Conservation (phyloP, 2,329 filamentous ascomycete genomes). For the Xylaria polymorpha region DNA sequence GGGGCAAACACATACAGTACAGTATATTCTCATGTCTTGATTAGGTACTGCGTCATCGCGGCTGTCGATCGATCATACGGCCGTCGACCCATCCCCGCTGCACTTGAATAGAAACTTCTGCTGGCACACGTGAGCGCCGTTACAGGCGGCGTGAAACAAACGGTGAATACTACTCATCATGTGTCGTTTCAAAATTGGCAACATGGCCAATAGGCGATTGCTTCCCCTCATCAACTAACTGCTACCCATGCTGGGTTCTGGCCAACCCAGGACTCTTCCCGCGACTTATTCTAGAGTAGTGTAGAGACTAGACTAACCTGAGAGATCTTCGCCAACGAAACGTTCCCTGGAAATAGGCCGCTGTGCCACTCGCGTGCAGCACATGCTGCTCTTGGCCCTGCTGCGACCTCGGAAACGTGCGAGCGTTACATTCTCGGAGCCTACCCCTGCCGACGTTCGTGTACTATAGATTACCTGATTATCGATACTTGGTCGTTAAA, state of each 20-base stretch:
- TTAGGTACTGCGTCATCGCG: not conserved
- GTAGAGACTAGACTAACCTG: not conserved
- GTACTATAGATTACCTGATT: conserved; percentile 10
- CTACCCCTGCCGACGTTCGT: conserved; percentile 27
- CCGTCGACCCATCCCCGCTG: conserved; percentile 5
- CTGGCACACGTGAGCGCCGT: conserved; percentile 18
- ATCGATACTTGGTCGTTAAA: conserved; percentile 5
- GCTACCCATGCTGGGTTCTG: conserved; percentile 13
- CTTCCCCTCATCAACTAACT: conserved; percentile 21
- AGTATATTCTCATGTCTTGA: not conserved
- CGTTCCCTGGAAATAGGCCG: conserved; percentile 22
- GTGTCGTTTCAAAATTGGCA: conserved; percentile 29
- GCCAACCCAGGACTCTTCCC: conserved; percentile 10
- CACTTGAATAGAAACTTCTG: conserved; percentile 3
- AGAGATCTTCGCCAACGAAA: conserved; percentile 20
- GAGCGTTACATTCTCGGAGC: conserved; percentile 36
- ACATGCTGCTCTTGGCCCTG: conserved; percentile 20
- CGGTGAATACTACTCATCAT: conserved; percentile 25
- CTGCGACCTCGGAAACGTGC: conserved; percentile 34
- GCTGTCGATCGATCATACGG: conserved; percentile 10
- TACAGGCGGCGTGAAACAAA: conserved; percentile 22
- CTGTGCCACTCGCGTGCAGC: conserved; percentile 34
- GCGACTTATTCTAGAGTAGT: conserved; percentile 20
- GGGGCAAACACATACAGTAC: conserved; percentile 5
- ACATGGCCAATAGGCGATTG: conserved; percentile 24